These are phyloP conservation scores for Aspergillus hancockii DNA, from an alignment of 495 filamentous ascomycete species.

Conservation along the genomic window DNA sequence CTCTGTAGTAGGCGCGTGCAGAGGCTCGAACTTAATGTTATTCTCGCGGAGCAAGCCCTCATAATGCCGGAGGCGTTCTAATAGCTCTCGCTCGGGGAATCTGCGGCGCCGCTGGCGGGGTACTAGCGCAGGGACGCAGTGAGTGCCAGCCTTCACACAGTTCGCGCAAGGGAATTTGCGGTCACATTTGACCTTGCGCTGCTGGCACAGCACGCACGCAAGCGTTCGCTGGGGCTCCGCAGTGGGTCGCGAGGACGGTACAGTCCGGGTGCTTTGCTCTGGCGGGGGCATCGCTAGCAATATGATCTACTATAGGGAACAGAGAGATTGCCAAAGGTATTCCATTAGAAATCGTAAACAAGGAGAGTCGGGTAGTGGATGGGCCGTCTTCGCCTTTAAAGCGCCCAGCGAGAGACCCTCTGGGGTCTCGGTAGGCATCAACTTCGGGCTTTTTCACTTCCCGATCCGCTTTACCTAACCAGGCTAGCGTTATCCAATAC, in stretches of 20 bases:
- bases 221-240: constrained; percentile 20
- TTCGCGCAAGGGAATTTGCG: constrained; percentile 57
- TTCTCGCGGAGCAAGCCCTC: constrained; percentile 54
- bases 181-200: constrained; percentile 61
- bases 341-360: too few species aligned
- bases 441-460: too few species aligned
- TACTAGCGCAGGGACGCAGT: constrained; percentile 49
- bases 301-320: background rate
- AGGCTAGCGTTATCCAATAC: too few species aligned
- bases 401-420: too few species aligned
- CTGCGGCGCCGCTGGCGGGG: constrained; percentile 48
- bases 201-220: constrained; percentile 57
- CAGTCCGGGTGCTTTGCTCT: background rate
- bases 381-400: too few species aligned
- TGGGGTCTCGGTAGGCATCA: too few species aligned
- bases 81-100: constrained; percentile 55
- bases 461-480: too few species aligned
- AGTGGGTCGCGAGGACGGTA: background rate
- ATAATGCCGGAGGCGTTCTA: constrained; percentile 52
- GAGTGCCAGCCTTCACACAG: constrained; percentile 39
- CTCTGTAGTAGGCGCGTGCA: constrained; percentile 36
- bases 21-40: constrained; percentile 53
- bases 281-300: background rate
- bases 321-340: too few species aligned
- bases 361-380: too few species aligned